A percentile compares a stretch with the other conserved stretches of the same genome.
Evolutionary conservation across 2,329 filamentous ascomycete species (phyloP).

Genomic region (Colletotrichum brevisporum): DNA sequence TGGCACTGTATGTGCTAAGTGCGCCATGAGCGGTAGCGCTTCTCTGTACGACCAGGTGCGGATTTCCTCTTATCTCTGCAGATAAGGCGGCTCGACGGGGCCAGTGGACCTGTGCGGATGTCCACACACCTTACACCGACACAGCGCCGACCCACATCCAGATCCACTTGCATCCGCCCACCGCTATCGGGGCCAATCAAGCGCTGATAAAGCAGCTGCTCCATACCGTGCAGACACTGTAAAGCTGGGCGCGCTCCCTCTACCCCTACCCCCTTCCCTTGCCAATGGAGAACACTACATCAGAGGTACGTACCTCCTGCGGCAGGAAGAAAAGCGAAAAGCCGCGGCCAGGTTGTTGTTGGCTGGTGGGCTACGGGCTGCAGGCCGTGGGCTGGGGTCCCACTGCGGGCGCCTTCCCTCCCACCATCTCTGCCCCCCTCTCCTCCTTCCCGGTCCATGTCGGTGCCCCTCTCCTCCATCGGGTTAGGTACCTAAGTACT

Average conservation of each 20-base stretch:
- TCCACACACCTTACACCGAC: conserved; percentile 21
- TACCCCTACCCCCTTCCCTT: no score
- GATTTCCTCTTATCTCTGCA: conserved; percentile 18
- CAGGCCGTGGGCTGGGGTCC: conserved; percentile 10
- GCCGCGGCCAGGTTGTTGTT: no score
- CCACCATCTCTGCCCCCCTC: neutral
- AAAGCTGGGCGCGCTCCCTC: neutral
- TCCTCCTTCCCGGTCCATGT: conserved; percentile 8
- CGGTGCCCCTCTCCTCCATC: neutral
- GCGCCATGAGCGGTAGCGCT: neutral
- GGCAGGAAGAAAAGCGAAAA: no score
- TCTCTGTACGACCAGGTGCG: conserved; percentile 22
- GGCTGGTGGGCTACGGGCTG: neutral
- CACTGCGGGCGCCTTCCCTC: conserved; percentile 22
- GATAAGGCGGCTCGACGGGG: neutral
- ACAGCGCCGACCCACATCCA: neutral
- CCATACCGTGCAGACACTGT: neutral
- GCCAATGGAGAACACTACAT: no score
- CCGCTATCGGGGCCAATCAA: conserved; percentile 25
- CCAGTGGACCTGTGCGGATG: conserved; percentile 30
- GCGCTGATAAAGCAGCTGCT: neutral
- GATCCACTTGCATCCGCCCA: neutral
- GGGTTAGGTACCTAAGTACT: neutral
- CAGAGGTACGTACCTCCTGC: no score
- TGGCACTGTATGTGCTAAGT: neutral